Evolutionary conservation across 106 monocot genomes (phyloP), one percentile per base, ranked within the genome.

Genomic region (Amphibolis antarctica): DNA sequence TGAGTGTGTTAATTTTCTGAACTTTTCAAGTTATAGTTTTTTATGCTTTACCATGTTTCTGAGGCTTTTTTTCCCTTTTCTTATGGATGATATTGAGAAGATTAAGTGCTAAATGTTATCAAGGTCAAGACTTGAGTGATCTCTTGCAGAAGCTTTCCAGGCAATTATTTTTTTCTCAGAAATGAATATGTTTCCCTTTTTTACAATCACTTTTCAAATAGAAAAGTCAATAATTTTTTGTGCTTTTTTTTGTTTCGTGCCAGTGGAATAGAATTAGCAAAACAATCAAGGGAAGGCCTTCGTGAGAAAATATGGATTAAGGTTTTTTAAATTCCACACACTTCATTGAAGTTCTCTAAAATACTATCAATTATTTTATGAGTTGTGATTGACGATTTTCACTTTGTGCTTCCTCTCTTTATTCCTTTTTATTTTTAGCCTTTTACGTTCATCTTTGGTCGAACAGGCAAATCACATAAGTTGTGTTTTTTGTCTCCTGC

Each of bases 271-370:
- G 81, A 86, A 46, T 28, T 42, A 14, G 84, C 77, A 15, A 81
- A 73, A 53, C 43, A 64, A 66, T 79, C 64, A 9, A 81, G 77
- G 55, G 75, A 76, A 58, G 71, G 66, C 11, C 21, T 86, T 23
- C 72, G 86, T 42, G 84, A 86, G 27, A 86, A 92, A 64, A 83
- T 92, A 52, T 87, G 92, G 86, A 76, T 79, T 42, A 92, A 92
- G 80, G 87, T 82, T 43, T 15, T 11, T 31, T 10, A n/a, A n/a
- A n/a, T n/a, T n/a, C n/a, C n/a, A n/a, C n/a, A n/a, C n/a, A n/a
- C n/a, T 17, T 22, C 7, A 5, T 0, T 13, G 36, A 36, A 36
- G 36, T 36, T 50, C 28, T 63, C 13, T 45, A 3, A 58, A 50
- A 9, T 23, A 26, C 42, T 55, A 2, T 12, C 22, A 44, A 43